Evolutionary conservation across 164 flowering plant species (phyloP), one percentile per base, ranked within the genome.

Genomic region (Annona cherimola): DNA sequence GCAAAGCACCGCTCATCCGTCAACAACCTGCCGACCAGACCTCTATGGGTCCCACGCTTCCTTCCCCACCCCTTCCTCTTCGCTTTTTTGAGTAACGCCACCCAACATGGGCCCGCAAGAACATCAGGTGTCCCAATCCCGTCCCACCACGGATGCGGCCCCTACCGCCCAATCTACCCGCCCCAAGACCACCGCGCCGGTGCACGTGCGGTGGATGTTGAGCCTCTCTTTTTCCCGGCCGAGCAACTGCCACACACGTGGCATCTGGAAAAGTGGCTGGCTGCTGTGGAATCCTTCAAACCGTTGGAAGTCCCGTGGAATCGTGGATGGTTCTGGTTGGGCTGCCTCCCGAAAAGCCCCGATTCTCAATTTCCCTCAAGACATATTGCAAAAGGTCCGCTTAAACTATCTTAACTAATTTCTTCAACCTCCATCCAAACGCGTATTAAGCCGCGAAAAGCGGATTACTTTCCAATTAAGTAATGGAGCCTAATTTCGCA

Each of bases 241-340:
- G 35, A 26, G 35, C 35, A 50, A 11, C 9, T 2, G 9, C 57
- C 14, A 5, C 40, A 62, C 40, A 26, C 65, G 42, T 62, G 65
- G 40, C 18, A 35, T 62, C 14, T 62, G 65, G 35, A 62, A 35
- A 35, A 62, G 65, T 3, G 42, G 35, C 65, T 3, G 42, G 35
- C 65, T 7, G 42, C 65, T 62, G 4, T 50, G 57, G 57, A 5
- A 50, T 50, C 14, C 9, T 50, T 9, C 11, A 9, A 50, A 50
- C 57, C 57, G 57, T 50, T 50, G 57, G 14, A 50, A 50, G 57
- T 50, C 35, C 35, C 42, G 61, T 1, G 70, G 55, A 57, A 35
- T 69, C 76, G 64, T 77, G 62, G 63, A 59, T 73, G 73, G 73
- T 69, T 72, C 79, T 69, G 63, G 76, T 64, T 65, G 76, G 70